These are phyloP conservation scores for Pilatotrama ljubarskyi DNA, from an alignment of 768 basidiomycete species.

Conservation along the genomic window DNA sequence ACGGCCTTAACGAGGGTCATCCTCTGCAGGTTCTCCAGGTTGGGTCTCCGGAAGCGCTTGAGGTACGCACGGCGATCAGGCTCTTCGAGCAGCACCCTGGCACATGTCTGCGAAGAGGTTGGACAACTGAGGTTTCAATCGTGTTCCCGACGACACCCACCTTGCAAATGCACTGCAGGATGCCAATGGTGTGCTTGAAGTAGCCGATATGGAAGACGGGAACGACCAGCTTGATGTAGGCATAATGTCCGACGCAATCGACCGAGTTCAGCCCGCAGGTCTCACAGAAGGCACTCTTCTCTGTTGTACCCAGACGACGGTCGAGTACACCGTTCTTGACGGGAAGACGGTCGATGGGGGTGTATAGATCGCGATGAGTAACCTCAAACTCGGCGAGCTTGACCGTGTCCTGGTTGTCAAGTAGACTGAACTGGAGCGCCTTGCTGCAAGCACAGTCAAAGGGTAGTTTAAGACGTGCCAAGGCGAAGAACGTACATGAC, in stretches of 20 bases:
- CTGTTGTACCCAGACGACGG: constrained; percentile 88
- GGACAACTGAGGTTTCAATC: too few species aligned
- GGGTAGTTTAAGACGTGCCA: background rate
- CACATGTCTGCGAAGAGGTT: constrained; percentile 65
- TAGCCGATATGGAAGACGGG: constrained; percentile 99
- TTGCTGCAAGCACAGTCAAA: constrained; percentile 53
- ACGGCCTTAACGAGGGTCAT: constrained; percentile 82
- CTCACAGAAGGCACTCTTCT: constrained; percentile 90
- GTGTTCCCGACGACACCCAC: too few species aligned
- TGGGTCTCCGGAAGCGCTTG: constrained; percentile 85
- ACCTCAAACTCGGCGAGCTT: constrained; percentile 96
- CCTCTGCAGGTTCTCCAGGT: constrained; percentile 91
- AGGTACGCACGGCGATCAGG: constrained; percentile 82
- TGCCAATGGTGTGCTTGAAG: constrained; percentile 92
- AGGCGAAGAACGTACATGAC: constrained; percentile 58
- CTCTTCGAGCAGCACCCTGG: constrained; percentile 87
- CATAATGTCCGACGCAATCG: constrained; percentile 97
- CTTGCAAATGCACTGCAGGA: constrained; percentile 97
- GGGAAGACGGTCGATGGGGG: constrained; percentile 76
- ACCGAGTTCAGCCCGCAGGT: constrained; percentile 91
- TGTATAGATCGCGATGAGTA: constrained; percentile 90
- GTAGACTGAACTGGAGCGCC: constrained; percentile 91
- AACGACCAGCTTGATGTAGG: constrained; percentile 94
- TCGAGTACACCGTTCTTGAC: constrained; percentile 93
- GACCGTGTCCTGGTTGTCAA: constrained; percentile 94